Evolutionary conservation across 169 alveolate species (phyloP).

Genomic region (Plasmodium falciparum): DNA sequence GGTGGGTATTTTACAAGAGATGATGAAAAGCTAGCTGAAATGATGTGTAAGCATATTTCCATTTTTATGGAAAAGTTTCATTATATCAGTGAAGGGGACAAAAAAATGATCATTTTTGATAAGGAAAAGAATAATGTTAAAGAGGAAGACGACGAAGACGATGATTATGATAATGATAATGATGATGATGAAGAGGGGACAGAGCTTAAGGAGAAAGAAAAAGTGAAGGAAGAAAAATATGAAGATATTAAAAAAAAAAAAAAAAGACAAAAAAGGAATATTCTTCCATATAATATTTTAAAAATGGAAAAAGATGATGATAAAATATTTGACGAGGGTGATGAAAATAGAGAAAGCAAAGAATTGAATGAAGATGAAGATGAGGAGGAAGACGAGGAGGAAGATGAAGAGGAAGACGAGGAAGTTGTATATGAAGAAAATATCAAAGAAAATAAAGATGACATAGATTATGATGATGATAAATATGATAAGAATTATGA

Average conservation of each 20-base stretch:
- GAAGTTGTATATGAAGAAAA: background rate
- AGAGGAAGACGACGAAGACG: slow-evolving; percentile 58
- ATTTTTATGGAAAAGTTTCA: slow-evolving; percentile 67
- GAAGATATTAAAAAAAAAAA: slow-evolving; percentile 31
- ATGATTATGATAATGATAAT: background rate
- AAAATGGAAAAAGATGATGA: slow-evolving; percentile 41
- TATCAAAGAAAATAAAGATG: background rate
- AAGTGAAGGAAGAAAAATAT: background rate
- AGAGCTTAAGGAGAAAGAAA: background rate
- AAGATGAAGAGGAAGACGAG: background rate
- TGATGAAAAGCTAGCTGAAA: slow-evolving; percentile 69
- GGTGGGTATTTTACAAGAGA: slow-evolving; percentile 59
- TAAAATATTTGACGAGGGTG: slow-evolving; percentile 67
- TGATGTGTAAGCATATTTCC: slow-evolving; percentile 71
- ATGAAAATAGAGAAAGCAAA: slow-evolving; percentile 16
- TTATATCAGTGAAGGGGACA: slow-evolving; percentile 69
- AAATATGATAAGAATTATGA: background rate
- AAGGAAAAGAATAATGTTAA: slow-evolving; percentile 15
- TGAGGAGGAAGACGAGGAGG: slow-evolving; percentile 11
- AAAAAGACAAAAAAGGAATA: slow-evolving; percentile 19
- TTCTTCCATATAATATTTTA: background rate
- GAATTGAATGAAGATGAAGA: slow-evolving; percentile 29
- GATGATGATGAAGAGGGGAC: background rate
- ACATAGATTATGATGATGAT: background rate
- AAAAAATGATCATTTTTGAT: slow-evolving; percentile 70